Evolutionary conservation across 495 filamentous ascomycete genomes (phyloP), one percentile per base, ranked within the genome.

Genomic region (Podospora fimiseda): DNA sequence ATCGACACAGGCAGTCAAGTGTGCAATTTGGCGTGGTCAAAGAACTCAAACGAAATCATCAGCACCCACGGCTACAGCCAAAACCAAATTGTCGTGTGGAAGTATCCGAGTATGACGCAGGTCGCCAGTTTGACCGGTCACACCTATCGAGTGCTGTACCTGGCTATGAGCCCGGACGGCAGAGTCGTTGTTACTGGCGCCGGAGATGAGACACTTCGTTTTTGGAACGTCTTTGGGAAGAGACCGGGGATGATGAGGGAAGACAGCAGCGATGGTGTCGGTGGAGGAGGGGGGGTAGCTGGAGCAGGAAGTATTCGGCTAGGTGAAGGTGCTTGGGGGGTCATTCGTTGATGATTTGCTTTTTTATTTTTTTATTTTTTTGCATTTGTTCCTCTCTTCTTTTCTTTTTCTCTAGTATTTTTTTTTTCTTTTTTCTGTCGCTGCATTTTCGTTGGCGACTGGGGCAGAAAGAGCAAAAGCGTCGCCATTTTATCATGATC

Each of bases 51-150:
- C 65, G 93, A 98, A 71, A 86, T 98, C 59, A 93, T 98, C 55
- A 90, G 85, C 38, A 98, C 93, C 3, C 93, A 98, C 64, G 93
- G 93, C n/a, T 98, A 95, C 73, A 86, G 80, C 51, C 94, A 98
- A 65, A 95, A 98, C 62, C 91, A 96, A 66, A 96, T 98, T 58
- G 90, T 97, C 15, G 85, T 98, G 51, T 98, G 93, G 93, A 97
- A 97, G 65, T 97, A 97, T 65, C 93, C 93, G 1, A 87, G 83
- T 61, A 97, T 98, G 94, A 88, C 87, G 37, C 93, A 96, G 60
- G 89, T 98, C 5, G 93, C 87, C 13, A 94, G 87, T 52, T 72
- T 98, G 33, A 97, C 94, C 0, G 93, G 93, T 0, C 93, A 98
- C 67, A 98, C 93, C 0, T 98, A 91, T 70, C 82, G 93, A 47